Evolutionary conservation across 257 asterid species (phyloP), one percentile per base, ranked within the genome.

Genomic region (Rhazya stricta): DNA sequence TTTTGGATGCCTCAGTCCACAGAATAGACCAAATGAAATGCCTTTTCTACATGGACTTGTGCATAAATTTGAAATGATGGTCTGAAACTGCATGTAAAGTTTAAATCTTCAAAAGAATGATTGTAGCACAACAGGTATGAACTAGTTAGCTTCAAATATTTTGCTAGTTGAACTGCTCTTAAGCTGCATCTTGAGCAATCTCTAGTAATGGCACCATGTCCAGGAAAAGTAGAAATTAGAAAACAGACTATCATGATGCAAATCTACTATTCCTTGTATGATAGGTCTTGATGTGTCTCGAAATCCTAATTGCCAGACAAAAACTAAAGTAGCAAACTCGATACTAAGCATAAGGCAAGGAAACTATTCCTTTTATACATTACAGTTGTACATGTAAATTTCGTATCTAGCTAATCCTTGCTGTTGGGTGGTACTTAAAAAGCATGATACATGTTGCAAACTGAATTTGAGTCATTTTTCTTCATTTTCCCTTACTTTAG

Each of bases 401-500:
- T 56, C 23, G 61, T 6, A 29, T 48, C 29, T 9, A 43, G 61
- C 19, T 36, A 12, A 12, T 69, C 32, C 16, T 46, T 29, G 58
- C 11, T 3, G 5, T 69, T 42, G 34, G 72, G 43, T 30, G 51
- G 25, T 43, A 11, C 19, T 21, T 69, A 46, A 46, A 16, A 46
- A 46, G 7, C 0, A 46, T 18, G 2, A 27, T 5, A 19, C 3
- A 5, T 63, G 25, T 34, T 30, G 69, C 27, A 1, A 34, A 10
- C n/a, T 10, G 19, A 32, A 43, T 21, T 74, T 27, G 3, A 16
- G 16, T 5, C 9, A 6, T 61, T 12, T 9, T 45, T 70, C 25
- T 51, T 51, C 27, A 3, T 51, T 25, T 68, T 42, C 78, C 50
- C 18, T 57, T 75, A 32, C 37, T 32, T 58, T 85, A 94, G 99